Base-by-base conservation (phyloP, 2,329 filamentous ascomycete species). In the Colletotrichum kahawae region DNA sequence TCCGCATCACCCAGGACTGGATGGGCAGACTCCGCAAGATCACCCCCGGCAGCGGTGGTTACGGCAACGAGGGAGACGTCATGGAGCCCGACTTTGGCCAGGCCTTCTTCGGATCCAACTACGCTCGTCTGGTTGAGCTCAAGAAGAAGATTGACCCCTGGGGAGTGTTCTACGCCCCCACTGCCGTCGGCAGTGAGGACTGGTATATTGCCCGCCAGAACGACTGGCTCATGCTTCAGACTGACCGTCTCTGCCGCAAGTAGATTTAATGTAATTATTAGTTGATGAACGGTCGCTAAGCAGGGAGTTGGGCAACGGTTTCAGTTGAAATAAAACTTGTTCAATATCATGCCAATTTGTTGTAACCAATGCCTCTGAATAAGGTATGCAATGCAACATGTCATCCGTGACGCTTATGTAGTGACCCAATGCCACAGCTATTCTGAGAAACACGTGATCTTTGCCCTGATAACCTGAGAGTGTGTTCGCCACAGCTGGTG, bases 41-140 rank as follows among this genome's bases (percentile, higher is more conserved):
- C 33, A 80, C 77, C 31, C 79, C 80, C 18, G 78, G 78, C 14
- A 71, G 76, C 16, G 80, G 80, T 16, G 77, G 77, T 18, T 81
- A 84, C 67, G 74, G 79, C 34, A 83, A 82, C 66, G 82, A 84
- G 70, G 82, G 80, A 4, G 80, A 83, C 36, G 75, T 82, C 24
- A 79, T 79, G 74, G 81, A 83, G 64, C 81, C 80, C 1, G 77
- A 82, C 21, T 83, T 82, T 65, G 77, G 74, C 9, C 63, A 81
- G 67, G 73, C 78, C 2, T 84, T 83, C 68, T 84, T 79, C 54
- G 83, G 83, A 6, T 56, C 62, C 14, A 80, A 81, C 63, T 84
- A 83, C 38, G 71, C 74, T 7, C 67, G 77, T 13, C 77, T 83
- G 18, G 63, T 78, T 6, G 73, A 76, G 36, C 78, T 81, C n/a